These are phyloP conservation scores for Penicillium verhagenii DNA, from an alignment of 495 filamentous ascomycete species.

Conservation along the genomic window DNA sequence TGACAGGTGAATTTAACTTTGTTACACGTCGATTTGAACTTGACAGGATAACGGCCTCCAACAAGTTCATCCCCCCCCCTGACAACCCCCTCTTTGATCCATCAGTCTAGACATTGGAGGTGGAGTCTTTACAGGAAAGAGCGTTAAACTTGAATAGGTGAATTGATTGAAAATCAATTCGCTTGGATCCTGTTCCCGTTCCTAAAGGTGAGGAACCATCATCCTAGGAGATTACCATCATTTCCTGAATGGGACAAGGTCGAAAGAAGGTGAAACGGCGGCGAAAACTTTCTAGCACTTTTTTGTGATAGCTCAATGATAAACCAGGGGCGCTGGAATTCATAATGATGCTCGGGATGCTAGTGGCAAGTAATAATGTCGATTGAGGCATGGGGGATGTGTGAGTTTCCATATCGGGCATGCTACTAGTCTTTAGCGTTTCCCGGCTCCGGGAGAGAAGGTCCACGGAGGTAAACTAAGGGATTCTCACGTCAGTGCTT, in stretches of 20 bases:
- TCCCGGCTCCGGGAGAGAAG: not conserved
- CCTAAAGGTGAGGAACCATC: not conserved
- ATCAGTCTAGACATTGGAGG: not conserved
- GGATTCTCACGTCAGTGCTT: not conserved
- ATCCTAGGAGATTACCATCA: not conserved
- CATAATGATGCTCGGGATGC: not conserved
- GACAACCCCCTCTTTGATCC: not conserved
- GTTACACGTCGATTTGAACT: not conserved
- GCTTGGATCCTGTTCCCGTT: not conserved
- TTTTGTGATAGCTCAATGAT: not conserved
- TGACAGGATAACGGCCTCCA: not conserved
- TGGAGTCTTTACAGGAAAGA: not conserved
- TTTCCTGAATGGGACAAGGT: not conserved
- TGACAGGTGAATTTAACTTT: conserved; percentile 2
- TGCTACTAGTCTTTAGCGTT: not conserved
- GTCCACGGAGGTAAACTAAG: too few relatives aligned
- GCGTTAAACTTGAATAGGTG: not conserved
- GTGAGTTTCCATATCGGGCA: not conserved
- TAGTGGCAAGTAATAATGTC: not conserved
- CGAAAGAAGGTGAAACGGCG: not conserved
- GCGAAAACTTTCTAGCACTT: not conserved
- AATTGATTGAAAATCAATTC: not conserved
- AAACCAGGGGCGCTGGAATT: not conserved
- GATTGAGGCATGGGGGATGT: not conserved
- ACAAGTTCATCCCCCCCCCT: not conserved